phyloP scores from a whole-genome alignment of 306 rosid genomes.

The Senna tora region DNA sequence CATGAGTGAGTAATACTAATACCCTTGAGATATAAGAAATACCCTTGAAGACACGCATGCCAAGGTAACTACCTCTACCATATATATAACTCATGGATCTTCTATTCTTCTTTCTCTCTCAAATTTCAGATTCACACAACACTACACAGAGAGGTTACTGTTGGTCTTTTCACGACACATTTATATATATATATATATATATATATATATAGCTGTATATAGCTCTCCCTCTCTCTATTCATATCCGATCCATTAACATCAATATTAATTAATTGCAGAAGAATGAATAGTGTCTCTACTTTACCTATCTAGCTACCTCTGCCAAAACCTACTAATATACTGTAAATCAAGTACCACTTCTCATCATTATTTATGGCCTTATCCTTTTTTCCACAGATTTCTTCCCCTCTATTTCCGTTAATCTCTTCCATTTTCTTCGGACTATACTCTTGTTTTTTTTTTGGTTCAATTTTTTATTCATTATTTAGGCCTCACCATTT shows the following conservation, averaged over 20 bases:
- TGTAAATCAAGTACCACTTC: neutral
- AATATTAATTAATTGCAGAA: too few relatives aligned
- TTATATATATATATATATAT: too few relatives aligned
- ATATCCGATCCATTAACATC: neutral
- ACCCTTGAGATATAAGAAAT: too few relatives aligned
- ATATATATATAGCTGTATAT: too few relatives aligned
- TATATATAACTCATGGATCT: too few relatives aligned
- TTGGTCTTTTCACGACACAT: neutral
- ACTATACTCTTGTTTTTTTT: neutral
- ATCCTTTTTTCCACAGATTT: slow-evolving; percentile 9
- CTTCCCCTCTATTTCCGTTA: slow-evolving; percentile 12
- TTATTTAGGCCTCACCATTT: too few relatives aligned
- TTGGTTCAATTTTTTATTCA: too few relatives aligned
- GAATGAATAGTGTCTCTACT: neutral
- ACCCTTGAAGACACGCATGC: slow-evolving; percentile 3
- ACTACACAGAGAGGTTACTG: slow-evolving; percentile 14
- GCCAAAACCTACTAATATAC: neutral
- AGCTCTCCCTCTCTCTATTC: too few relatives aligned
- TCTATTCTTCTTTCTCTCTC: neutral
- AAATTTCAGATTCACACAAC: neutral
- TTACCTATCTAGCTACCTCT: neutral
- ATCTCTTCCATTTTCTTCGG: slow-evolving; percentile 25
- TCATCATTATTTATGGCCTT: slow-evolving; percentile 7
- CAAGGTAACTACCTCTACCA: slow-evolving; percentile 29
- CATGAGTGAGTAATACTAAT: too few relatives aligned